These are phyloP conservation scores for Fusarium austroafricanum DNA, from an alignment of 2,329 filamentous ascomycete species.

Conservation along the genomic window DNA sequence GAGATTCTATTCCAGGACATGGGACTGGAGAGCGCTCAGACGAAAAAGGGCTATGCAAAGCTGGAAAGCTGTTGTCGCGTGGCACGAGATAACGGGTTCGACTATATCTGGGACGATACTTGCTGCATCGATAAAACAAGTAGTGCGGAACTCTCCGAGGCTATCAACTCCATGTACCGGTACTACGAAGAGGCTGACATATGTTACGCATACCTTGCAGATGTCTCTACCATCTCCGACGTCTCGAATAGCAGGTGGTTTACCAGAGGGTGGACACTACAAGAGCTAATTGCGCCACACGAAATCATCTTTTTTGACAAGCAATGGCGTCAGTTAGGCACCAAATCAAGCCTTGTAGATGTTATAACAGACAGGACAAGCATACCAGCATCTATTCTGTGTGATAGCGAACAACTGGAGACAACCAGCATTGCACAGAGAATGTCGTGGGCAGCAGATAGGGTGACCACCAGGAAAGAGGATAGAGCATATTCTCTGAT, in stretches of 20 bases:
- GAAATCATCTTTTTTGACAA: neutral
- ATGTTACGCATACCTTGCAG: conserved; percentile 31
- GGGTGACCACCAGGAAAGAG: conserved; percentile 6
- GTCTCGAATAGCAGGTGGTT: conserved; percentile 12
- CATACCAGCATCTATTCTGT: neutral
- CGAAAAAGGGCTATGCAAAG: conserved; percentile 21
- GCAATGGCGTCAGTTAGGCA: neutral
- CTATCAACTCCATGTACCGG: conserved; percentile 39
- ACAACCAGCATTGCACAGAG: neutral
- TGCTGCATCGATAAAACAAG: conserved; percentile 42
- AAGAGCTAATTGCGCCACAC: conserved; percentile 5
- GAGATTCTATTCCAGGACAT: conserved; percentile 24
- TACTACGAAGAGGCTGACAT: conserved; percentile 26
- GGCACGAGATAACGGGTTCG: neutral
- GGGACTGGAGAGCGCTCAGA: neutral
- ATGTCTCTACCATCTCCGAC: neutral
- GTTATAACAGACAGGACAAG: neutral
- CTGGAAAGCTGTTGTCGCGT: conserved; percentile 20
- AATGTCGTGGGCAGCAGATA: conserved; percentile 18
- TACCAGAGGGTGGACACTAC: conserved; percentile 20
- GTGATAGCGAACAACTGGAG: neutral
- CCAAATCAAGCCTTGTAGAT: neutral
- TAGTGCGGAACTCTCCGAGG: conserved; percentile 30
- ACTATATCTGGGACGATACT: conserved; percentile 35
- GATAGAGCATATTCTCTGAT: conserved; percentile 9